A percentile compares a stretch with the other conserved stretches of the same genome.
Conservation (phyloP, 1,284 basidiomycete species). For the Ganoderma sinense region DNA sequence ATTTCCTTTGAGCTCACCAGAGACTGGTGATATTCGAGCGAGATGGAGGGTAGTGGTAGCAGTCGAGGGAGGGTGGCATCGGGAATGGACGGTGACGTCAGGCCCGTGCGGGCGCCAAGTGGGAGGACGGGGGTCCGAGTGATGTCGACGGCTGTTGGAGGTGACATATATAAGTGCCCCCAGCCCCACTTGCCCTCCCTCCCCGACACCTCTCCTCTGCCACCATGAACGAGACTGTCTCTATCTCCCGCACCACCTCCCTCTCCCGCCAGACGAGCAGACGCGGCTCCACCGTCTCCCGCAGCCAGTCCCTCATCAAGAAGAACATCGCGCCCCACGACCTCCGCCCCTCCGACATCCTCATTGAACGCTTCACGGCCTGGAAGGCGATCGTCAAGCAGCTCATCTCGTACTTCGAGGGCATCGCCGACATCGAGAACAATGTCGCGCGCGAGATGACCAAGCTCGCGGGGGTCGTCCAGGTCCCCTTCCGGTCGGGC, state of each 20-base stretch:
- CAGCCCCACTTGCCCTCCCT: not conserved
- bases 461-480: constrained; percentile 96
- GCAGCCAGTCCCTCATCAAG: constrained; percentile 87
- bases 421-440: constrained; percentile 94
- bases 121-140: not conserved
- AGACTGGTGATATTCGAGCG: not conserved
- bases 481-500: constrained; percentile 95
- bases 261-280: constrained; percentile 68
- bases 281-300: constrained; percentile 73
- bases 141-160: not conserved
- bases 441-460: constrained; percentile 95
- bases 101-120: not conserved
- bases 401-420: constrained; percentile 89
- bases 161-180: constrained; percentile 3
- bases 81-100: constrained; percentile 16
- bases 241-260: constrained; percentile 74
- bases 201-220: constrained; percentile 1
- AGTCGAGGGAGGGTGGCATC: not conserved
- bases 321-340: constrained; percentile 91
- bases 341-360: constrained; percentile 93
- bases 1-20: too few species aligned
- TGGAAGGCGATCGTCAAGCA: constrained; percentile 98
- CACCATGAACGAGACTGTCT: constrained; percentile 52
- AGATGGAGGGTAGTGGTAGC: not conserved
- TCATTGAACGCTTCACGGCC: constrained; percentile 93